Evolutionary conservation across 345 rosid species (phyloP).

Genomic region (Reutealis trisperma): DNA sequence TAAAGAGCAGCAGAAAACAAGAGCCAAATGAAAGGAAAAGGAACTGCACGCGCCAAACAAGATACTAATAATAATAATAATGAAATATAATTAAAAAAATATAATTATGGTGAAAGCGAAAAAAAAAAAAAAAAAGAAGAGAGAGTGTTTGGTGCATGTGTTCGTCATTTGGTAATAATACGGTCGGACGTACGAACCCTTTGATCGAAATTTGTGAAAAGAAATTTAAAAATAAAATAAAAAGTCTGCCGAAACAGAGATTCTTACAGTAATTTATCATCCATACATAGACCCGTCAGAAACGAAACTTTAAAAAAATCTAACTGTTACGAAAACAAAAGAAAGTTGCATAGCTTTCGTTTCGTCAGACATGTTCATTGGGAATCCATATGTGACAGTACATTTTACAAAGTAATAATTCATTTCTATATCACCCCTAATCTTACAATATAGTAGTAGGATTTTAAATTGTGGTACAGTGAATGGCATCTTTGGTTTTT

Average conservation of each 20-base stretch:
- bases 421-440: too few relatives aligned
- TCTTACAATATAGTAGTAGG: too few relatives aligned
- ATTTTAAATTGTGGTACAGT: too few relatives aligned
- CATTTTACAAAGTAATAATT: conserved; percentile 6
- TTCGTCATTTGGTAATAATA: conserved; percentile 53
- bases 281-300: too few relatives aligned
- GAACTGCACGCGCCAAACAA: not conserved
- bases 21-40: not conserved
- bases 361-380: not conserved
- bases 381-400: not conserved
- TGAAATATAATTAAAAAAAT: too few relatives aligned
- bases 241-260: conserved; percentile 37
- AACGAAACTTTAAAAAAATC: not conserved
- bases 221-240: not conserved
- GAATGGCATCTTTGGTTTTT: too few relatives aligned
- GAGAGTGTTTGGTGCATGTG: not conserved
- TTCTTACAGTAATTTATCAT: conserved; percentile 28
- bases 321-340: not conserved
- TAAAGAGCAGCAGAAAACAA: not conserved
- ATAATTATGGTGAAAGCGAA: too few relatives aligned
- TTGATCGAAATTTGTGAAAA: conserved; percentile 15
- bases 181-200: conserved; percentile 36
- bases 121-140: too few relatives aligned
- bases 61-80: too few relatives aligned
- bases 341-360: conserved; percentile 21